phyloP scores from a whole-genome alignment of 352 stramenopile species.

The Globisporangium heterothallicum region DNA sequence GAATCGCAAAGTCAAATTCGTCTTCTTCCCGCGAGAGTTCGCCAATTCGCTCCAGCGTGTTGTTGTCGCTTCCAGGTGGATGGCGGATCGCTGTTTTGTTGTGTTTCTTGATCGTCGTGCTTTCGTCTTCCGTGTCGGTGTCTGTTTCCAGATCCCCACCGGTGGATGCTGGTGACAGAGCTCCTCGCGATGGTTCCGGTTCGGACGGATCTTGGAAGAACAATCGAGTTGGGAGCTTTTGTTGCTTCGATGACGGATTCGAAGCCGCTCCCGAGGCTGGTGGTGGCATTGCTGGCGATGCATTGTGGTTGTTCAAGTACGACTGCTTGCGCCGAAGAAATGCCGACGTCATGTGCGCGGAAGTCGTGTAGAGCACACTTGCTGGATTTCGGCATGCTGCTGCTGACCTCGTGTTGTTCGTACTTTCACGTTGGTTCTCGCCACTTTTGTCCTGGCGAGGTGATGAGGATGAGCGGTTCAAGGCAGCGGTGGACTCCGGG shows the following conservation, averaged over 20 bases:
- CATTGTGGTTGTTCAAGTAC: conserved; percentile 2
- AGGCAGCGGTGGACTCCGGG: not conserved
- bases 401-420: conserved; percentile 9
- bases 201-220: conserved; percentile 14
- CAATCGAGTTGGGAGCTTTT: too few species aligned
- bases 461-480: not conserved
- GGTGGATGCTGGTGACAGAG: too few species aligned
- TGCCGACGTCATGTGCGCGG: conserved; percentile 8
- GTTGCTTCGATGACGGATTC: too few species aligned
- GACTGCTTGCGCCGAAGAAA: conserved; percentile 15
- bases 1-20: conserved; percentile 82
- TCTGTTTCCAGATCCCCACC: too few species aligned
- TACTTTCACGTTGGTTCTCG: conserved; percentile 4
- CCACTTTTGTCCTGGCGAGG: too few species aligned
- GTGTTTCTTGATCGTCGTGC: not conserved
- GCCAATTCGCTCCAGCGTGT: conserved; percentile 45
- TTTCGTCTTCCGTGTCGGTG: not conserved
- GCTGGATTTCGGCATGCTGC: conserved; percentile 5
- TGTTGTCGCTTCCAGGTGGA: too few species aligned
- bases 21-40: conserved; percentile 65
- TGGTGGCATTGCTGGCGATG: not conserved
- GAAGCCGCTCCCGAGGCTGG: not conserved
- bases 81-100: not conserved
- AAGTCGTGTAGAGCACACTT: conserved; percentile 11
- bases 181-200: not conserved